phyloP scores from a whole-genome alignment of 2,329 filamentous ascomycete genomes.

The Xylaria sp. region DNA sequence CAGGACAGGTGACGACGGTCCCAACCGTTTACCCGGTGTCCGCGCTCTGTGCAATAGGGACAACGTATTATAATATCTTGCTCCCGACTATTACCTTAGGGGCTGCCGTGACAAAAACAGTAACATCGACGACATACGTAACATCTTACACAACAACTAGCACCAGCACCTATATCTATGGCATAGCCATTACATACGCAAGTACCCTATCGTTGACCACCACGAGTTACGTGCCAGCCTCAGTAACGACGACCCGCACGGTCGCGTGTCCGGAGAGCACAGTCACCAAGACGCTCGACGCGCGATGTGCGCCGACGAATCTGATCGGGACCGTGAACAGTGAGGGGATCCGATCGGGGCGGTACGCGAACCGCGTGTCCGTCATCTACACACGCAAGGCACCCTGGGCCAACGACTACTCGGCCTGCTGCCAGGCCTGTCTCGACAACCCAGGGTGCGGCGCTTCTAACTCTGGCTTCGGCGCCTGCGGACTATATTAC shows the following conservation, averaged over 20 bases:
- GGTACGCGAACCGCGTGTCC: conserved; percentile 26
- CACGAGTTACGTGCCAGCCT: conserved; percentile 9
- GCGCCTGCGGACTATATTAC: conserved; percentile 31
- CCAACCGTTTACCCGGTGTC: conserved; percentile 6
- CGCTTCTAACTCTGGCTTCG: conserved; percentile 19
- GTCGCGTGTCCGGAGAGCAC: conserved; percentile 4
- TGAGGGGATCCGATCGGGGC: conserved; percentile 27
- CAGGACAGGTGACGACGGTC: conserved; percentile 12
- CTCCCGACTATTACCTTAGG: conserved; percentile 16
- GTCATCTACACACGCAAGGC: conserved; percentile 28
- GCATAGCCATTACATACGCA: conserved; percentile 1
- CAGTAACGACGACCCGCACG: conserved; percentile 5
- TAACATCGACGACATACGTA: conserved; percentile 14
- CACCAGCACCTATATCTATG: not conserved
- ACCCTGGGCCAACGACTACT: conserved; percentile 26
- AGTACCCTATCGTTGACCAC: conserved; percentile 1
- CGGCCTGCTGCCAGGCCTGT: conserved; percentile 37
- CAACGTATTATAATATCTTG: not conserved
- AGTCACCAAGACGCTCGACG: conserved; percentile 14
- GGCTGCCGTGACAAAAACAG: conserved; percentile 4
- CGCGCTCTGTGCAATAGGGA: conserved; percentile 3
- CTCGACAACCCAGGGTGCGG: conserved; percentile 35
- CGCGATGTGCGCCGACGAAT: conserved; percentile 25
- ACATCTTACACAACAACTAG: conserved; percentile 10
- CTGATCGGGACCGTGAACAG: conserved; percentile 30